Evolutionary conservation across 306 rosid species (phyloP).

Genomic region (Prunus fruticosa): DNA sequence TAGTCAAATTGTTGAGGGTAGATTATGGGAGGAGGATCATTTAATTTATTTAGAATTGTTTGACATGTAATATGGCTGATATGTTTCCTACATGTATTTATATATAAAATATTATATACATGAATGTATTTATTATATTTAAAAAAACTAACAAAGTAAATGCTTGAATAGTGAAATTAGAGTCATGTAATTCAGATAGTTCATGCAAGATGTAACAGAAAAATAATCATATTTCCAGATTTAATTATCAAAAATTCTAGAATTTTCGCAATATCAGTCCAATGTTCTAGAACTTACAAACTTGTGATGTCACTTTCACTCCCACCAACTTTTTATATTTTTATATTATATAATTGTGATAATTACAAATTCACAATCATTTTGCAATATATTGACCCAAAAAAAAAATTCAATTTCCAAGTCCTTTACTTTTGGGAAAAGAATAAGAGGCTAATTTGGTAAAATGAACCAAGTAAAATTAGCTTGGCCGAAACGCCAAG

Average conservation of each 20-base stretch:
- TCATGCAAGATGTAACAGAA: too few relatives aligned
- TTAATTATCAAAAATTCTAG: too few relatives aligned
- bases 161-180: too few relatives aligned
- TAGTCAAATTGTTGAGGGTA: slow-evolving; percentile 2
- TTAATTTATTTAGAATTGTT: slow-evolving; percentile 13
- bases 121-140: not conserved
- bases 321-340: not conserved
- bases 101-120: not conserved
- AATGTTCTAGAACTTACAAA: not conserved
- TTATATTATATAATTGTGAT: too few relatives aligned
- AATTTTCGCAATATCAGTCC: not conserved
- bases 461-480: not conserved
- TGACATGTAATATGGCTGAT: slow-evolving; percentile 17
- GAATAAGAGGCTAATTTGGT: not conserved
- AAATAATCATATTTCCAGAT: too few relatives aligned
- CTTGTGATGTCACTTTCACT: not conserved
- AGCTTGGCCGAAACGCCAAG: slow-evolving; percentile 18
- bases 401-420: too few relatives aligned
- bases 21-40: too few relatives aligned
- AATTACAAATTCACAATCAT: not conserved
- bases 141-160: too few relatives aligned
- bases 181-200: too few relatives aligned
- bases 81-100: not conserved
- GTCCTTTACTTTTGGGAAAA: not conserved
- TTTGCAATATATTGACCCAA: not conserved